Evolutionary conservation across 164 flowering plant species (phyloP), one percentile per base, ranked within the genome.

Genomic region (Euptelea pleiosperma): DNA sequence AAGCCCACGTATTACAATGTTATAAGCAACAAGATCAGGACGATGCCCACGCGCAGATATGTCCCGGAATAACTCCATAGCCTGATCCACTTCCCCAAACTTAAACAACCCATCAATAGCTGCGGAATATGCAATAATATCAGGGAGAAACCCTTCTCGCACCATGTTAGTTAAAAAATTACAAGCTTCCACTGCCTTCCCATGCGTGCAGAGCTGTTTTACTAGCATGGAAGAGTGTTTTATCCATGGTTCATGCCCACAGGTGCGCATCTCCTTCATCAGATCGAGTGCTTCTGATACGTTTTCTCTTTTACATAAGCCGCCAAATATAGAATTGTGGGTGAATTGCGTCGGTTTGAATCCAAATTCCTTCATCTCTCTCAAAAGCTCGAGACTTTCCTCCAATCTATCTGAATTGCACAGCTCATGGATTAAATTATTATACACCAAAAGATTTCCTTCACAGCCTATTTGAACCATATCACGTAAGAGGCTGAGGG

Each of bases 241-340:
- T 71, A 78, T 81, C 95, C 95, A 92, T 33, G 98, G 98, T 63
- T 76, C 73, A 62, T 84, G 81, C 44, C 96, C 91, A 59, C 68
- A 26, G 35, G 48, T 10, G 45, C 80, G 75, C 95, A 92, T 92
- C 69, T 79, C 76, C 60, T 58, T 82, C 56, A 84, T 33, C 52
- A 85, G 22, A 51, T 67, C 70, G 62, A 81, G 58, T 33, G 89
- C 96, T 41, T 72, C 83, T 2, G 43, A 31, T 35, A 80, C 74
- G 68, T 89, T 84, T 62, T 57, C 74, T 69, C 79, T 70, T 62
- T 76, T 74, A 62, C 95, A 85, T 14, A 85, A 69, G 67, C 87
- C 83, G 7, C 91, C 84, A 66, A 69, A 80, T 48, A 91, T 70
- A 40, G 79, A 77, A 57, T 91, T 89, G 67, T 73, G 67, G 19